Evolutionary conservation across 192 early-diverging fungal genomes (phyloP).

Genomic region (Podila horticola): DNA sequence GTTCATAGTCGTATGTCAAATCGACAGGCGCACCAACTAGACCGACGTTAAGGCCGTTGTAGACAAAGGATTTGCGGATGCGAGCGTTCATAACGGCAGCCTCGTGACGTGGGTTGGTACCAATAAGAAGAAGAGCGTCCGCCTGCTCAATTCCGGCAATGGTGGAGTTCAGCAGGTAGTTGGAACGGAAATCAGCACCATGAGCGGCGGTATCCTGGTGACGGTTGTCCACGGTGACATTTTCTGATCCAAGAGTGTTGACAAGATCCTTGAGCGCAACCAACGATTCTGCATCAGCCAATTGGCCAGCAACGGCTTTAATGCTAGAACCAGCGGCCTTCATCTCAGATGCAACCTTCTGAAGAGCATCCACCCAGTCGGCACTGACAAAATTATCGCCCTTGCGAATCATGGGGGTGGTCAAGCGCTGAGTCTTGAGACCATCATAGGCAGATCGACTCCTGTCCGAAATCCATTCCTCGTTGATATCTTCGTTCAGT

Average conservation of each 20-base stretch:
- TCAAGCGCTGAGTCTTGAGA: constrained; percentile 94
- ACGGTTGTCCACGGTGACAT: constrained; percentile 79
- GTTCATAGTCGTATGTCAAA: constrained; percentile 91
- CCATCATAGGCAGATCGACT: constrained; percentile 95
- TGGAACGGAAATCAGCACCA: constrained; percentile 85
- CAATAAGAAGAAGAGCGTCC: constrained; percentile 90
- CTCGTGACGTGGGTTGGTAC: constrained; percentile 97
- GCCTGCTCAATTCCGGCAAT: constrained; percentile 93
- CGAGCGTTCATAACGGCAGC: constrained; percentile 95
- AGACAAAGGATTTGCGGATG: constrained; percentile 92
- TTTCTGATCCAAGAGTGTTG: constrained; percentile 87
- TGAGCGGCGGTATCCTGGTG: constrained; percentile 61
- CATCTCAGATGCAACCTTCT: constrained; percentile 73
- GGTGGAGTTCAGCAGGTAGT: constrained; percentile 87
- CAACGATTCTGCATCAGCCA: constrained; percentile 94
- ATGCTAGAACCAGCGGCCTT: constrained; percentile 70
- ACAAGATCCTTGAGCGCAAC: constrained; percentile 96
- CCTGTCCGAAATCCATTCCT: constrained; percentile 99
- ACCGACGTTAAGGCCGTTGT: constrained; percentile 81
- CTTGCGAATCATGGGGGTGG: constrained; percentile 88
- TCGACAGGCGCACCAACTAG: constrained; percentile 81
- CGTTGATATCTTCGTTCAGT: constrained; percentile 97
- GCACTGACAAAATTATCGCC: constrained; percentile 84
- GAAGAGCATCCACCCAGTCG: constrained; percentile 89
- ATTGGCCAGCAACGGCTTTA: constrained; percentile 88